Conservation (phyloP, 225 moss, liverwort and hornwort species). For the Pleurozium schreberi region DNA sequence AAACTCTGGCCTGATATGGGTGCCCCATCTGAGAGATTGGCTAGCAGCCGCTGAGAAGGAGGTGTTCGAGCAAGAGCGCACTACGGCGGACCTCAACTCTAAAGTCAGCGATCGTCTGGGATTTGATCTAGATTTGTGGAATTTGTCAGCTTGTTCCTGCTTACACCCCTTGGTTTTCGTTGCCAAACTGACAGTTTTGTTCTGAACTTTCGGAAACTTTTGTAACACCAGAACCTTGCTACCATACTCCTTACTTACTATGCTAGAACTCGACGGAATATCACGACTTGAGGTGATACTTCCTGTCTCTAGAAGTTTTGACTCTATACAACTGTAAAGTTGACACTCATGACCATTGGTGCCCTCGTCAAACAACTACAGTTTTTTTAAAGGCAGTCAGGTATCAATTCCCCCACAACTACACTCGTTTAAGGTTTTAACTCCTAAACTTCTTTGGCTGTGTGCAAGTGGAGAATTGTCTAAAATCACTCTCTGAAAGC, state of each 20-base stretch:
- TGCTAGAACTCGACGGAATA: not conserved
- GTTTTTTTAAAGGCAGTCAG: not conserved
- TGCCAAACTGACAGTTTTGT: not conserved
- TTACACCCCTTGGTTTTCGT: not conserved
- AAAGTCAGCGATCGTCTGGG: not conserved
- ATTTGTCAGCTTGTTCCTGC: not conserved
- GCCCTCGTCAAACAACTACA: not conserved
- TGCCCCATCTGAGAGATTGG: not conserved
- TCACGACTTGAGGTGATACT: not conserved
- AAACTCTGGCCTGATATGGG: not conserved
- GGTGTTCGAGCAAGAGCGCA: not conserved
- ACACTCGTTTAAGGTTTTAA: not conserved
- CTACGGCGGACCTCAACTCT: not conserved
- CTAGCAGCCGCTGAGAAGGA: not conserved
- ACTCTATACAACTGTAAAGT: not conserved
- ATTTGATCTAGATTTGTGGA: not conserved
- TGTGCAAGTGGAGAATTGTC: not conserved
- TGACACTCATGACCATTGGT: not conserved
- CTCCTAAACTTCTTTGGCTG: not conserved
- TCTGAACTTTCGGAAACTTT: not conserved
- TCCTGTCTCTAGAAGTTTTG: not conserved
- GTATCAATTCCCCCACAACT: not conserved
- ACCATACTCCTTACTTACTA: not conserved
- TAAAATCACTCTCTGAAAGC: not conserved
- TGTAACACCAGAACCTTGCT: not conserved